Percentiles rank a stretch among this genome's conserved stretches.
phyloP scores from a whole-genome alignment of 225 moss, liverwort and hornwort genomes.

The Physcomitrium patens region DNA sequence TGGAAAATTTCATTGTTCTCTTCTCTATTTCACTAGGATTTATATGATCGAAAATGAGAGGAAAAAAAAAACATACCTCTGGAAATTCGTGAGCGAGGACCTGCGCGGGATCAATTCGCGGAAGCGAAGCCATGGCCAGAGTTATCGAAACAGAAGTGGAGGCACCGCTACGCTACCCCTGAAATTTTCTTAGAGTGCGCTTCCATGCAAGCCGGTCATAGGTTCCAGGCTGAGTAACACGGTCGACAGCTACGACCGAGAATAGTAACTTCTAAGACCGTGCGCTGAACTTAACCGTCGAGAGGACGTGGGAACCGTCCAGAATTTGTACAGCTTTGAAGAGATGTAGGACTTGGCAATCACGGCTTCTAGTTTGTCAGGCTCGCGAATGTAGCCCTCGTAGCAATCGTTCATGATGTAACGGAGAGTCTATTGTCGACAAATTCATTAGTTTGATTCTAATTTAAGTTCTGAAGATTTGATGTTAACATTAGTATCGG shows the following conservation, averaged over 20 bases:
- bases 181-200: not conserved
- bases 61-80: not conserved
- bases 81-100: conserved; percentile 33
- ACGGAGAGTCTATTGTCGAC: no score
- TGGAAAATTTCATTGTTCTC: not conserved
- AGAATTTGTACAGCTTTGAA: conserved; percentile 23
- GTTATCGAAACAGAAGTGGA: not conserved
- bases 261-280: not conserved
- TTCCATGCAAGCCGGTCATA: not conserved
- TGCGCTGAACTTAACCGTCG: not conserved
- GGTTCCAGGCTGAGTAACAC: not conserved
- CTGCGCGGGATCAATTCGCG: conserved; percentile 38
- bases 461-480: not conserved
- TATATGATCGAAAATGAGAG: not conserved
- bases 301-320: conserved; percentile 6
- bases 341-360: not conserved
- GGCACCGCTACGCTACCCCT: not conserved
- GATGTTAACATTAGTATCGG: conserved; percentile 14
- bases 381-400: not conserved
- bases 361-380: not conserved
- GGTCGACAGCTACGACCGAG: not conserved
- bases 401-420: no score
- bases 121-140: conserved; percentile 30
- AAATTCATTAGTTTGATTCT: no score
- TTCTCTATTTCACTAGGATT: not conserved